Conservation (phyloP, 768 basidiomycete genomes). For the Tephrocybe sp. region DNA sequence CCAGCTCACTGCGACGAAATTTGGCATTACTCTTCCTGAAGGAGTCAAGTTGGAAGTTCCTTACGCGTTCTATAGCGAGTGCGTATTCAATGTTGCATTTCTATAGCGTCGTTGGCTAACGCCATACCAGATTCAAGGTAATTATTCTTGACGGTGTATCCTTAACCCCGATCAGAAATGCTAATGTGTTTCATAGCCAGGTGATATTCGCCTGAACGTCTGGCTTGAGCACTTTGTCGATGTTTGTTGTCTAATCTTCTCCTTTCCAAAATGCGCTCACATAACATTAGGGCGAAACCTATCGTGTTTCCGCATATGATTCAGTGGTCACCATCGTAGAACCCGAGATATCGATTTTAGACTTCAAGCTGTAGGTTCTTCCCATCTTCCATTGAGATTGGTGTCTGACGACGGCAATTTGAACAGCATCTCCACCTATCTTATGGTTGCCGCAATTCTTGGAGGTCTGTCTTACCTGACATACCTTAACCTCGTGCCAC, state of each 20-base stretch:
- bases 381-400: not conserved
- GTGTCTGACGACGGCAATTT: no score
- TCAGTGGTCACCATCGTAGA: constrained; percentile 79
- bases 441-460: constrained; percentile 63
- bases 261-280: not conserved
- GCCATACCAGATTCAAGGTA: constrained; percentile 59
- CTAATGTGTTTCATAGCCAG: constrained; percentile 48
- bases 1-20: constrained; percentile 61
- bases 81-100: constrained; percentile 26
- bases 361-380: constrained; percentile 70
- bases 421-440: constrained; percentile 68
- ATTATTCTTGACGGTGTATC: not conserved
- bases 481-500: constrained; percentile 66
- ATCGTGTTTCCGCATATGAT: constrained; percentile 72
- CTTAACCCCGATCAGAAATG: not conserved
- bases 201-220: constrained; percentile 69
- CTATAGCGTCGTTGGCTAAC: constrained; percentile 12
- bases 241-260: constrained; percentile 40
- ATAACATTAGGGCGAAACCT: constrained; percentile 46
- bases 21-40: constrained; percentile 51
- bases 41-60: constrained; percentile 65
- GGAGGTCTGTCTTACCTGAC: constrained; percentile 64
- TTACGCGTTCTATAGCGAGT: constrained; percentile 83
- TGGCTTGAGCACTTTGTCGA: constrained; percentile 75
- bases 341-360: constrained; percentile 74